Evolutionary conservation across 192 early-diverging fungal genomes (phyloP).

Genomic region (Phlyctochytrium bullatum): DNA sequence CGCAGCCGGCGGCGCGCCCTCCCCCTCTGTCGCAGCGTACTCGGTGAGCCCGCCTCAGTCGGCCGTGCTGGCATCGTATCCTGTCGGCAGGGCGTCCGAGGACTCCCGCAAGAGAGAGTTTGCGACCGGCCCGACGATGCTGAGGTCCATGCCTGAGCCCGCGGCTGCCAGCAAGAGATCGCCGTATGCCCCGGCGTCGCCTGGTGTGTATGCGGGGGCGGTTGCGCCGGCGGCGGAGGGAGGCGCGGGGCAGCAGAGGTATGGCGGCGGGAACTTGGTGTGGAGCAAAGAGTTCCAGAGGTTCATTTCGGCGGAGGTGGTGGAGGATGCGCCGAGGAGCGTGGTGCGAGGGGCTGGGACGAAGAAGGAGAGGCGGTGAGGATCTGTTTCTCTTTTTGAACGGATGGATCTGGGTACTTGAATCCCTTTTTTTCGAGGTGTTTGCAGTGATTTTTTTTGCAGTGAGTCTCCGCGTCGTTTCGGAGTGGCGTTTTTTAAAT

Average conservation of each 20-base stretch:
- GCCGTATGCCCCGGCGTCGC: not conserved
- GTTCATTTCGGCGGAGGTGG: not conserved
- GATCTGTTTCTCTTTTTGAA: no score
- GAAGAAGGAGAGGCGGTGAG: no score
- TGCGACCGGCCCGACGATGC: not conserved
- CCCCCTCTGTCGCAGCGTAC: not conserved
- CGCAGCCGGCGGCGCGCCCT: not conserved
- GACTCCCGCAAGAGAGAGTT: no score
- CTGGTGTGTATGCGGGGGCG: not conserved
- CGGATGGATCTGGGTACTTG: no score
- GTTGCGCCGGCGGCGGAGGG: not conserved
- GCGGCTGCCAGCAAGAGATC: not conserved
- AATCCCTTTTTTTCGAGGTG: no score
- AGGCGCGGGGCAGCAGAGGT: not conserved
- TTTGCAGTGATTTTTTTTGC: no score
- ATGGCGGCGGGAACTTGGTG: not conserved
- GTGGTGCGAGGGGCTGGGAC: not conserved
- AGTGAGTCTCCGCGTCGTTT: no score
- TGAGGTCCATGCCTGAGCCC: not conserved
- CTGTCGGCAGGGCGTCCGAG: not conserved
- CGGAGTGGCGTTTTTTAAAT: no score
- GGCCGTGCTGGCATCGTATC: not conserved
- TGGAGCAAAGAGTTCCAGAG: not conserved
- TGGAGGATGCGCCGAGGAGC: not conserved
- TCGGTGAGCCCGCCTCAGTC: not conserved